These are phyloP conservation scores for Phytophthora tubulina DNA, from an alignment of 352 stramenopile species.

Conservation along the genomic window DNA sequence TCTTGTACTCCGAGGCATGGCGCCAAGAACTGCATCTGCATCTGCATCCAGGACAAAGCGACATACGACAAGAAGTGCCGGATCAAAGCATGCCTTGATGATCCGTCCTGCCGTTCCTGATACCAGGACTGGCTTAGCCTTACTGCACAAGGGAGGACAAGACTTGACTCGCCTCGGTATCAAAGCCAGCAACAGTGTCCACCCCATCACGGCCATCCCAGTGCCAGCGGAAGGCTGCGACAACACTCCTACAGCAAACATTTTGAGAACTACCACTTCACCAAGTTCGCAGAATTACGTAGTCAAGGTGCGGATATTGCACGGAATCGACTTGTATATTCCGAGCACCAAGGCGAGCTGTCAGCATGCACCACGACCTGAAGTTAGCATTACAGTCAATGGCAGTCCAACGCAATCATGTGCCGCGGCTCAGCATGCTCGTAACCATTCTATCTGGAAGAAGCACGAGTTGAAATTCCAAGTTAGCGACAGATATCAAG, in stretches of 20 bases:
- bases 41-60: slow-evolving; percentile 1
- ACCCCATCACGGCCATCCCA: slow-evolving; percentile 5
- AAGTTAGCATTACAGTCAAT: slow-evolving; percentile 24
- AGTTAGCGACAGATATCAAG: slow-evolving; percentile 4
- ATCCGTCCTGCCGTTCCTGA: neutral
- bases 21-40: slow-evolving; percentile 5
- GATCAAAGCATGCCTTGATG: slow-evolving; percentile 10
- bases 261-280: neutral
- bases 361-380: slow-evolving; percentile 18
- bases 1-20: slow-evolving; percentile 2
- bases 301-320: slow-evolving; percentile 33
- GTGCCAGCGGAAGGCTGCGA: neutral
- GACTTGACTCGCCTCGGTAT: slow-evolving; percentile 6
- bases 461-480: slow-evolving; percentile 34
- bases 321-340: slow-evolving; percentile 34
- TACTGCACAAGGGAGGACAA: slow-evolving; percentile 9
- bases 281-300: slow-evolving; percentile 13
- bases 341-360: slow-evolving; percentile 15
- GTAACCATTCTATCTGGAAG: slow-evolving; percentile 51
- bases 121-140: neutral
- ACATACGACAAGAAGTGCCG: slow-evolving; percentile 2
- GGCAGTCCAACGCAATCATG: slow-evolving; percentile 14
- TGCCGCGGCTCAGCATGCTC: slow-evolving; percentile 39
- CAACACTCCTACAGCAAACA: neutral
- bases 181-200: slow-evolving; percentile 26